Conservation (phyloP, 805 yeast species). For the Suhomyces prunicola region DNA sequence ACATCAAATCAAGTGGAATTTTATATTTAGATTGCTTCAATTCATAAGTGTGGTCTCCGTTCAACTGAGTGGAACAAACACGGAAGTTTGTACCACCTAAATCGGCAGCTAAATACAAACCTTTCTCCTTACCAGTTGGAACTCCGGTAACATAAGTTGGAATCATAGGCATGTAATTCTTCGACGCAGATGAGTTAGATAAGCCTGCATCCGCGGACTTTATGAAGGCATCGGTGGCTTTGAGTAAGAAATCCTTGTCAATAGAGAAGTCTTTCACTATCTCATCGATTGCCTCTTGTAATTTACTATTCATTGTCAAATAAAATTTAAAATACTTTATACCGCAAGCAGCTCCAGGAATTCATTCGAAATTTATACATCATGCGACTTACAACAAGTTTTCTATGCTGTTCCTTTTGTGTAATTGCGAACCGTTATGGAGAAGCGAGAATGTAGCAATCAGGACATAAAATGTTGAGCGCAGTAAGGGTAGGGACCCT, state of each 20-base stretch:
- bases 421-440: not conserved
- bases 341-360: not conserved
- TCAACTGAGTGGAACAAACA: conserved; percentile 80
- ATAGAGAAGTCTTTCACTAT: conserved; percentile 42
- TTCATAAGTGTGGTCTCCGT: conserved; percentile 75
- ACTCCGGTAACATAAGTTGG: conserved; percentile 84
- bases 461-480: not conserved
- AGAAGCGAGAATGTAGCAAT: not conserved
- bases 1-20: conserved; percentile 78
- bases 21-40: conserved; percentile 73
- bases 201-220: conserved; percentile 62
- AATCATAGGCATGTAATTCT: conserved; percentile 73
- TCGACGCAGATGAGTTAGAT: conserved; percentile 33
- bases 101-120: conserved; percentile 85
- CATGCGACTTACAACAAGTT: not conserved
- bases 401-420: not conserved
- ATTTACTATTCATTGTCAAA: conserved; percentile 14
- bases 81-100: conserved; percentile 96
- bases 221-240: conserved; percentile 55
- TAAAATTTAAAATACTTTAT: not conserved
- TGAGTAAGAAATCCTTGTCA: conserved; percentile 38
- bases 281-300: conserved; percentile 26
- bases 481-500: not conserved
- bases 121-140: conserved; percentile 84
- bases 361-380: not conserved